A percentile compares a stretch with the other conserved stretches of the same genome.
Conservation (phyloP, 345 rosid species). For the Aurinia saxatilis region DNA sequence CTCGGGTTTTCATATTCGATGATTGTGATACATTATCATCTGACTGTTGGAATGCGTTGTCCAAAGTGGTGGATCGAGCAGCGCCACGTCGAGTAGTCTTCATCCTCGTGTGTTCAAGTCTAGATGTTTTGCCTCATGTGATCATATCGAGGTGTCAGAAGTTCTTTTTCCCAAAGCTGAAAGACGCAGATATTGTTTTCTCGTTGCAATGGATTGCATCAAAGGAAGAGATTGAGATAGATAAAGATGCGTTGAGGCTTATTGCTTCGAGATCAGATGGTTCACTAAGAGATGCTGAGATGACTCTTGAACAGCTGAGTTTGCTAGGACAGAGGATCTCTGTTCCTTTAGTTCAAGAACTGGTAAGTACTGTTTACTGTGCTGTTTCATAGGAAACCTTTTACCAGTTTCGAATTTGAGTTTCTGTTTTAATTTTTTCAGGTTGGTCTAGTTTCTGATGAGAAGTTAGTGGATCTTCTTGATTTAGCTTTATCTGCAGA, state of each 20-base stretch:
- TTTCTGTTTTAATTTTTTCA: constrained; percentile 20
- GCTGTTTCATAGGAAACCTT: not conserved
- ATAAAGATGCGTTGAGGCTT: constrained; percentile 85
- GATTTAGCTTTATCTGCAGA: constrained; percentile 99
- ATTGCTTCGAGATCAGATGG: constrained; percentile 97
- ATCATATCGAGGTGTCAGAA: constrained; percentile 95
- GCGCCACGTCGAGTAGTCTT: constrained; percentile 79
- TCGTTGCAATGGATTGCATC: constrained; percentile 80
- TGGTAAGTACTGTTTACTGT: constrained; percentile 41
- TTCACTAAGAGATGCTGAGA: constrained; percentile 92
- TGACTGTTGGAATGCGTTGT: constrained; percentile 78
- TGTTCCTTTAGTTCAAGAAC: constrained; percentile 81
- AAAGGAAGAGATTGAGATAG: constrained; percentile 72
- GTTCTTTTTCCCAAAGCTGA: constrained; percentile 91
- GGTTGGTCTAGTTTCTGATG: constrained; percentile 98
- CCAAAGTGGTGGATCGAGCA: constrained; percentile 74
- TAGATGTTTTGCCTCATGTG: constrained; percentile 89
- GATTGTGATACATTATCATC: constrained; percentile 76
- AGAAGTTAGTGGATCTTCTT: constrained; percentile 96
- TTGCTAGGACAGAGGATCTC: constrained; percentile 88
- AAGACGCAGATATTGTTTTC: constrained; percentile 77
- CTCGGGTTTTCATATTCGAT: constrained; percentile 79
- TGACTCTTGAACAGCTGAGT: constrained; percentile 95
- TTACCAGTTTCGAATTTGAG: not conserved
- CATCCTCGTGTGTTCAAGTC: constrained; percentile 82